A percentile compares a stretch with the other conserved stretches of the same genome.
phyloP scores from a whole-genome alignment of 1,284 basidiomycete genomes.

The Trametes hirsuta region DNA sequence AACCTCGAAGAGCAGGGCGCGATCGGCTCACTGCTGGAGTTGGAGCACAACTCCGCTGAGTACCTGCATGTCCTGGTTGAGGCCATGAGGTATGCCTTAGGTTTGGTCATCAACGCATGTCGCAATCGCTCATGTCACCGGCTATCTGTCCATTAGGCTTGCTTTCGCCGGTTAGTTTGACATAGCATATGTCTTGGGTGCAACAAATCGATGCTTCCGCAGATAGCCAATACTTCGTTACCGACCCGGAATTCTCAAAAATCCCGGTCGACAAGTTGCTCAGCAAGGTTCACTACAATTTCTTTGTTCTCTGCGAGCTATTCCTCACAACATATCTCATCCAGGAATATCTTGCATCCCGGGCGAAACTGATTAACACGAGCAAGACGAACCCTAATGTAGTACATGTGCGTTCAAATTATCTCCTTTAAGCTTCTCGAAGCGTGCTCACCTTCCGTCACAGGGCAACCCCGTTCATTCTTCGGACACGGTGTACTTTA shows the following conservation, averaged over 20 bases:
- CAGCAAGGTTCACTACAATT: slow-evolving; percentile 60
- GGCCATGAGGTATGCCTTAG: slow-evolving; percentile 61
- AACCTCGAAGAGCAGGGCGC: slow-evolving; percentile 77
- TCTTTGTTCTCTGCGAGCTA: not conserved
- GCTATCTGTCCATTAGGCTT: slow-evolving; percentile 46
- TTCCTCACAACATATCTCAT: not conserved
- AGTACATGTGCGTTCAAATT: slow-evolving; percentile 56
- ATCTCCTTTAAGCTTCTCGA: slow-evolving; percentile 4
- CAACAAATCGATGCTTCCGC: slow-evolving; percentile 11
- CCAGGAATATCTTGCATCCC: slow-evolving; percentile 78
- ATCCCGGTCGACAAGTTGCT: slow-evolving; percentile 80
- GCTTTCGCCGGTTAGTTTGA: slow-evolving; percentile 67
- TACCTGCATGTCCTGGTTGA: slow-evolving; percentile 92
- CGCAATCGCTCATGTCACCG: not conserved
- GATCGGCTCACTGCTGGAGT: slow-evolving; percentile 69
- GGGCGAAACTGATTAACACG: slow-evolving; percentile 84
- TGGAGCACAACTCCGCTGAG: slow-evolving; percentile 87
- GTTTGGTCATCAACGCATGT: not conserved
- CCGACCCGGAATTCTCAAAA: slow-evolving; percentile 79
- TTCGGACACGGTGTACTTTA: slow-evolving; percentile 94
- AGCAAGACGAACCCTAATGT: slow-evolving; percentile 66
- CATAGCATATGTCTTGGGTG: not conserved
- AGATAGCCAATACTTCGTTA: slow-evolving; percentile 88
- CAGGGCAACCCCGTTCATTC: slow-evolving; percentile 81
- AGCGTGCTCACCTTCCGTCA: not conserved